Evolutionary conservation across 257 asterid species (phyloP).

Genomic region (Scutellaria baicalensis): DNA sequence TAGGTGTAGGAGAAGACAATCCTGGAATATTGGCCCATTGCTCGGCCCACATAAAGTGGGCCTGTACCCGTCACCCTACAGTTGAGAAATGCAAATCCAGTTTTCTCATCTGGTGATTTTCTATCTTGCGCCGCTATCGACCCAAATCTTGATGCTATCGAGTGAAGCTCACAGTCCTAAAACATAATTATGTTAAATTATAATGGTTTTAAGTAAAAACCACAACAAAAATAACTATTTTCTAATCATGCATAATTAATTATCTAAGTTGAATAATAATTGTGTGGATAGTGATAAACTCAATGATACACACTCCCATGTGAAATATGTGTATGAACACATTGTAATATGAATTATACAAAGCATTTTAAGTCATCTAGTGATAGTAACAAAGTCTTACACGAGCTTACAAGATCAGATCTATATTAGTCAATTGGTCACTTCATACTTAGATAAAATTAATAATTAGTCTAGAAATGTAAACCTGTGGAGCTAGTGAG

Average conservation of each 20-base stretch:
- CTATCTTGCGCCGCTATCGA: slow-evolving; percentile 84
- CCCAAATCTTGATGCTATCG: slow-evolving; percentile 74
- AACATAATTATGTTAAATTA: not conserved
- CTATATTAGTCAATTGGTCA: too few species aligned
- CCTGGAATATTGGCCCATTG: slow-evolving; percentile 86
- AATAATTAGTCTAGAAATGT: too few species aligned
- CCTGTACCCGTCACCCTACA: slow-evolving; percentile 75
- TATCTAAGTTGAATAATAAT: too few species aligned
- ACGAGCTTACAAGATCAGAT: not conserved
- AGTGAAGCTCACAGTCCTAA: slow-evolving; percentile 76
- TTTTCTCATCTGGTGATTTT: slow-evolving; percentile 45
- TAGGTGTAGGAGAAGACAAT: slow-evolving; percentile 66
- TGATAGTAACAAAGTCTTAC: not conserved
- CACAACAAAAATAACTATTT: too few species aligned
- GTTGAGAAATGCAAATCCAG: slow-evolving; percentile 67
- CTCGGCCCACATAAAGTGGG: slow-evolving; percentile 81
- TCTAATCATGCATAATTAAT: too few species aligned
- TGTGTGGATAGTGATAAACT: too few species aligned
- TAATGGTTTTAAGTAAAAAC: not conserved
- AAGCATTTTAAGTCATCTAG: too few species aligned
- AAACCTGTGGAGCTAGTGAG: too few species aligned
- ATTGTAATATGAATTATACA: too few species aligned
- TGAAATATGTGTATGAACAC: too few species aligned
- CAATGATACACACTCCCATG: too few species aligned
- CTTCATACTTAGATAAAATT: too few species aligned